Base-by-base conservation (phyloP, 805 yeast genomes). In the Candida gorgasii region DNA sequence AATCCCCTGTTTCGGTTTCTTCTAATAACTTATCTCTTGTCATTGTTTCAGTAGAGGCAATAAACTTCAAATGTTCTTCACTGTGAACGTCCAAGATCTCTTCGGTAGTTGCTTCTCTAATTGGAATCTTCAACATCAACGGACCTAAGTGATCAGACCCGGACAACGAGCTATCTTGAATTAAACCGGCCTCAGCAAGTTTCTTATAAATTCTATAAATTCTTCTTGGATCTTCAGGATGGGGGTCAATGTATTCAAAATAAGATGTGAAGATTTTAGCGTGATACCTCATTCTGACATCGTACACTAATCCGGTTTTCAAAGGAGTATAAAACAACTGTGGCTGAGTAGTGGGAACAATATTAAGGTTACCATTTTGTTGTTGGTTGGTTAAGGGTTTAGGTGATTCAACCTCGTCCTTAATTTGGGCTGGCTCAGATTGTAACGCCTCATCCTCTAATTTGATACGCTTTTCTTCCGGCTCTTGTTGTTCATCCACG, bases 221-320 rank as follows among this genome's bases (percentile, higher is more conserved):
- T 52, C 99, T 80, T 48, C 99, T 76, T 8, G 99, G 99, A 59
- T 93, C 99, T 62, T 93, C 99, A 4, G 99, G 99, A 60, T 93
- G 99, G 2, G 98, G 99, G 59, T 93, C 99, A 40, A 92, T 88
- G 63, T 92, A 92, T 62, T 92, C 97, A 54, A 80, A 86, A 52
- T 92, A 88, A 1, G 93, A 85, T 3, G 96, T 88, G 66, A 86
- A 90, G 40, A 93, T 84, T 59, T 89, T 88, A 29, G 97, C 96
- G 61, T 93, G 99, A 62, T 92, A 93, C 48, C 99, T 76, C 98
- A 93, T 93, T 49, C 98, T 75, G 15, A 89, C 97, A 62, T 93
- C 99, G 64, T 93, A 93, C 45, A 95, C 92, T 6, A 93, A 68
- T 0, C 99, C 99, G 0, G 99, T 92, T 61, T 89, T 92, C 55